Percentiles rank a stretch among this genome's conserved stretches.
Evolutionary conservation across 2,329 filamentous ascomycete genomes (phyloP).

Genomic region (Cercospora citrullina): DNA sequence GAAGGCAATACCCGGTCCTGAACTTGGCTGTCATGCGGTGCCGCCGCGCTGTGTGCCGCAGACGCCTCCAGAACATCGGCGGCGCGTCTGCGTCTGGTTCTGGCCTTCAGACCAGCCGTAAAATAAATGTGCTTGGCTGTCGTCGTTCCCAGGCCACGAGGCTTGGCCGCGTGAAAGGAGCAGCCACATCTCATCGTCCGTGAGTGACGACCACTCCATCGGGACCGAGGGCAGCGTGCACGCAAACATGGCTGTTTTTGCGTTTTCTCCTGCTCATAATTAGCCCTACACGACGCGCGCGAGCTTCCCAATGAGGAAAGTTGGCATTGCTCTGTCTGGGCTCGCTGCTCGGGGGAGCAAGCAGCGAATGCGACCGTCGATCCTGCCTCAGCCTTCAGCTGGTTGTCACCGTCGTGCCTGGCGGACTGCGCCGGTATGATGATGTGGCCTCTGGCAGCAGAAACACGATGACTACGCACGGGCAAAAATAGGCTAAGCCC

Average conservation of each 20-base stretch:
- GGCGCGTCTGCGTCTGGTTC: not conserved
- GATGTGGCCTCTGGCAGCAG: not conserved
- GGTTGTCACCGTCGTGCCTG: not conserved
- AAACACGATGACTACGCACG: constrained; percentile 14
- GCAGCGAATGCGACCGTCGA: not conserved
- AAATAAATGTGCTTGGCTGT: not conserved
- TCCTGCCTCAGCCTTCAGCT: not conserved
- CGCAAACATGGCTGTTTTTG: not conserved
- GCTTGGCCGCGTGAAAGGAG: constrained; percentile 3
- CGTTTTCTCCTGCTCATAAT: not conserved
- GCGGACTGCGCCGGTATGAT: not conserved
- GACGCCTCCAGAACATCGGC: not conserved
- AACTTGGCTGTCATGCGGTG: not conserved
- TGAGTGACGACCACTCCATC: not conserved
- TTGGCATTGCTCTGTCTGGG: not conserved
- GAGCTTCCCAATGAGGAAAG: not conserved
- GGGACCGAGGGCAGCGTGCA: constrained; percentile 3
- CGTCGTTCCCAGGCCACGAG: constrained; percentile 5
- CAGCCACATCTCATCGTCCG: constrained; percentile 1
- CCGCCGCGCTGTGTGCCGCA: not conserved
- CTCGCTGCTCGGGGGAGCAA: not conserved
- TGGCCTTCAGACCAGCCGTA: not conserved
- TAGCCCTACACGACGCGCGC: not conserved
- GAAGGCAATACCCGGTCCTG: not conserved
- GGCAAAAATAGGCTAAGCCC: constrained; percentile 15